A percentile compares a stretch with the other conserved stretches of the same genome.
These are phyloP conservation scores for Lipomyces oligophaga DNA, from an alignment of 805 yeast genomes.

Conservation along the genomic window DNA sequence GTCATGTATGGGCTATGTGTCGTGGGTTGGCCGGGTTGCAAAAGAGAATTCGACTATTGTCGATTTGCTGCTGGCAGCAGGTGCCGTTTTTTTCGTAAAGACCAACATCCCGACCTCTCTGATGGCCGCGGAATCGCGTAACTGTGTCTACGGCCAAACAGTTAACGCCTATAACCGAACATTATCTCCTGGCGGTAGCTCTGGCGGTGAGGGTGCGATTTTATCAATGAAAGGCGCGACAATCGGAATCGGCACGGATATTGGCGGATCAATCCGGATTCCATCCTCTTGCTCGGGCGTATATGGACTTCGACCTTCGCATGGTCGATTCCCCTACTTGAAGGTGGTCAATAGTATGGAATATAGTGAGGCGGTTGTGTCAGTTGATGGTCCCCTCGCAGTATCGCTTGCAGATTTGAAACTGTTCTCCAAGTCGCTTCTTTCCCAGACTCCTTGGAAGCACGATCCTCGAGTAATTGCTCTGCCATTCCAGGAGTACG, in stretches of 20 bases:
- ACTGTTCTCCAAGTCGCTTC: slow-evolving; percentile 44
- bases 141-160: slow-evolving; percentile 47
- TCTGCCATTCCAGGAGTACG: slow-evolving; percentile 39
- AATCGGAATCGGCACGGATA: slow-evolving; percentile 50
- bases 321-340: slow-evolving; percentile 54
- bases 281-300: slow-evolving; percentile 47
- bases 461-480: slow-evolving; percentile 43
- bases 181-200: slow-evolving; percentile 50
- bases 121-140: slow-evolving; percentile 44
- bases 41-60: slow-evolving; percentile 41
- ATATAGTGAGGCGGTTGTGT: slow-evolving; percentile 41
- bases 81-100: slow-evolving; percentile 54
- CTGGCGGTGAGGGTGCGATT: slow-evolving; percentile 55
- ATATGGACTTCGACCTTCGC: slow-evolving; percentile 59
- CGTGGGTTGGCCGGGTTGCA: slow-evolving; percentile 41
- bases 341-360: slow-evolving; percentile 35
- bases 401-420: slow-evolving; percentile 50
- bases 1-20: slow-evolving; percentile 49
- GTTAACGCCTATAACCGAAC: slow-evolving; percentile 45
- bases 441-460: slow-evolving; percentile 43
- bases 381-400: slow-evolving; percentile 55
- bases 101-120: slow-evolving; percentile 51
- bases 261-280: slow-evolving; percentile 51
- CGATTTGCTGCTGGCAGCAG: slow-evolving; percentile 42
- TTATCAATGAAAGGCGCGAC: slow-evolving; percentile 45